phyloP scores from a whole-genome alignment of 1,284 basidiomycete genomes.

The Austroboletus niveus region DNA sequence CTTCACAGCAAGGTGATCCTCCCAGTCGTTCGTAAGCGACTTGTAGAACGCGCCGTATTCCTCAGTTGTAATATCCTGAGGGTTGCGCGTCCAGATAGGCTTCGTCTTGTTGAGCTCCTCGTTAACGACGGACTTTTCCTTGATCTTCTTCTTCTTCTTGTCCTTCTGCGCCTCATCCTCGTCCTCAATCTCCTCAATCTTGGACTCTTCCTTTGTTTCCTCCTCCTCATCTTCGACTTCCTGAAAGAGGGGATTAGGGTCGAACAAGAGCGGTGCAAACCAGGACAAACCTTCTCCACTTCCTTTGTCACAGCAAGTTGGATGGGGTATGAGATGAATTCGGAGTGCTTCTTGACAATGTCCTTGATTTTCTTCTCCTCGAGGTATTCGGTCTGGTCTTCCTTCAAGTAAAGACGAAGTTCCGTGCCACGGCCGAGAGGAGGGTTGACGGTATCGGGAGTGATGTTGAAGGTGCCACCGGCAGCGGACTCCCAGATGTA shows the following conservation, averaged over 20 bases:
- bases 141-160: conserved; percentile 98
- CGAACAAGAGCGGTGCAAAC: not conserved
- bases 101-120: conserved; percentile 99
- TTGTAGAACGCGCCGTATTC: conserved; percentile 99
- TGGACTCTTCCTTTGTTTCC: conserved; percentile 66
- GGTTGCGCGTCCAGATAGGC: conserved; percentile 99
- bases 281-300: conserved; percentile 82
- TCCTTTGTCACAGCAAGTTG: conserved; percentile 99
- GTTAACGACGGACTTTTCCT: conserved; percentile 85
- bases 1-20: conserved; percentile 98
- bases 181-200: conserved; percentile 76
- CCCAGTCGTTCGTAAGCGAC: conserved; percentile 99
- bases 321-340: conserved; percentile 99
- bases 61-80: conserved; percentile 87
- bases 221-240: conserved; percentile 85
- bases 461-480: conserved; percentile 99
- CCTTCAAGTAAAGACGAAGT: conserved; percentile 95
- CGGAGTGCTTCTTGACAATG: conserved; percentile 99
- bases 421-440: conserved; percentile 94
- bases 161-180: conserved; percentile 86
- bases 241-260: conserved; percentile 36
- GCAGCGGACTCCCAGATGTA: conserved; percentile 99
- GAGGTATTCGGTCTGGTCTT: conserved; percentile 98
- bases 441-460: conserved; percentile 87
- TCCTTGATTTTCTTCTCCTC: conserved; percentile 99